Base-by-base conservation (phyloP, 2,329 filamentous ascomycete species). In the Davidsoniella eucalypti region DNA sequence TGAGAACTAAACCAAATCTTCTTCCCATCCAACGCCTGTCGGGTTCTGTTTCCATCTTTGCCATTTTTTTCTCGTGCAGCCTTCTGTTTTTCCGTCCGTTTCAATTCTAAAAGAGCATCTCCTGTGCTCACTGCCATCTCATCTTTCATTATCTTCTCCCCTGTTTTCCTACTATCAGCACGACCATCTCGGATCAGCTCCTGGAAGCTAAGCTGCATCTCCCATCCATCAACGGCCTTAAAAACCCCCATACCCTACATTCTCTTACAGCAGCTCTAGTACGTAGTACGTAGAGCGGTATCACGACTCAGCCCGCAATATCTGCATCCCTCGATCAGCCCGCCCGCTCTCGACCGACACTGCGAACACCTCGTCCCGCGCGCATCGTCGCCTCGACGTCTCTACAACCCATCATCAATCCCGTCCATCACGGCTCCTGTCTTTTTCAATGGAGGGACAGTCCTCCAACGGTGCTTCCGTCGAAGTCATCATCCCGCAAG, bases 401-500 rank as follows among this genome's bases (percentile, higher is more conserved):
- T 33, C 7, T 9, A 33, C 49, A 17, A 37, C 25, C 21, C 12
- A 9, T 10, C 10, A 43, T 43, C 18, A 8, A 43, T 36, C 16
- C 37, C 23, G 12, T 23, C 26, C 49, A 47, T 37, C 41, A 33
- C 29, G 29, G 29, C 29, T 33, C 50, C 46, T 47, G 37, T 26
- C 18, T 49, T 39, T 18, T 26, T 40, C 45, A 46, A 56, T 56
- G 55, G 51, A 52, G 44, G 52, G 51, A 43, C 48, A 50, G 47
- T 36, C 53, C 39, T 37, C 62, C 54, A 67, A 66, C 61, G 67
- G 65, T 55, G 50, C 55, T 42, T 51, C 63, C 54, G 64, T 61
- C 56, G 61, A 64, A 54, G 66, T 66, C 33, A 62, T 75, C 48
- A 71, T 87, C 47, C 67, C 75, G 47, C 78, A 76, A 61, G 92